A percentile compares a stretch with the other conserved stretches of the same genome.
Conservation (phyloP, 306 rosid species). For the Prunus mira region DNA sequence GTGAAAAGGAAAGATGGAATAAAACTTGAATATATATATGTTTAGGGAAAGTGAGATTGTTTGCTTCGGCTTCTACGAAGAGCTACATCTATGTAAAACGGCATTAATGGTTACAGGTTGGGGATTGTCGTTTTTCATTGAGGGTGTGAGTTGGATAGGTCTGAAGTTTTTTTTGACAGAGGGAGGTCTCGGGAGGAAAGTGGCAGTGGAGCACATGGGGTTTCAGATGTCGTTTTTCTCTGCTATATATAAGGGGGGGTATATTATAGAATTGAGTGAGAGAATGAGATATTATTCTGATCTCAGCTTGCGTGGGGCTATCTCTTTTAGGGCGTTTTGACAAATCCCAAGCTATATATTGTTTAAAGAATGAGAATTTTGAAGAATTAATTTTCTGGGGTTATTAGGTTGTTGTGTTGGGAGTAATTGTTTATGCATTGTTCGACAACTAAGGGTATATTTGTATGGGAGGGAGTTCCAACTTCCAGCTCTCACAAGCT, state of each 20-base stretch:
- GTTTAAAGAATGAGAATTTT: conserved; percentile 38
- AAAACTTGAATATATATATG: background rate
- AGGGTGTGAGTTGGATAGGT: conserved; percentile 59
- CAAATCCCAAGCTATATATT: conserved; percentile 28
- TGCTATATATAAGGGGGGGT: background rate
- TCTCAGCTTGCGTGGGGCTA: background rate
- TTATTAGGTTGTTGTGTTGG: conserved; percentile 35
- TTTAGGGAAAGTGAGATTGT: conserved; percentile 36
- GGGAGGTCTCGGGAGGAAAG: conserved; percentile 35
- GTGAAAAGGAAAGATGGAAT: conserved; percentile 37
- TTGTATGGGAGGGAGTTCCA: conserved; percentile 45
- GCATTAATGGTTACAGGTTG: conserved; percentile 47
- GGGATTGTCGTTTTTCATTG: conserved; percentile 49
- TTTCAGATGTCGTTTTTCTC: conserved; percentile 43
- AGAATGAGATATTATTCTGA: conserved; percentile 28
- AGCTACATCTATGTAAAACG: conserved; percentile 37
- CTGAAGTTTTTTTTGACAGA: conserved; percentile 26
- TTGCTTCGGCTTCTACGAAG: conserved; percentile 36
- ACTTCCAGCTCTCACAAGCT: conserved; percentile 27
- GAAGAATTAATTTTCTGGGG: conserved; percentile 40
- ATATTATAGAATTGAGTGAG: conserved; percentile 20
- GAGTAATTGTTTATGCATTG: conserved; percentile 32
- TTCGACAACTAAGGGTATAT: conserved; percentile 53
- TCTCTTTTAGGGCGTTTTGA: conserved; percentile 3
- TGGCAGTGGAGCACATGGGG: conserved; percentile 67